Evolutionary conservation across 305 asterid genomes (phyloP).

Genomic region (Solanum aculeatissimum): DNA sequence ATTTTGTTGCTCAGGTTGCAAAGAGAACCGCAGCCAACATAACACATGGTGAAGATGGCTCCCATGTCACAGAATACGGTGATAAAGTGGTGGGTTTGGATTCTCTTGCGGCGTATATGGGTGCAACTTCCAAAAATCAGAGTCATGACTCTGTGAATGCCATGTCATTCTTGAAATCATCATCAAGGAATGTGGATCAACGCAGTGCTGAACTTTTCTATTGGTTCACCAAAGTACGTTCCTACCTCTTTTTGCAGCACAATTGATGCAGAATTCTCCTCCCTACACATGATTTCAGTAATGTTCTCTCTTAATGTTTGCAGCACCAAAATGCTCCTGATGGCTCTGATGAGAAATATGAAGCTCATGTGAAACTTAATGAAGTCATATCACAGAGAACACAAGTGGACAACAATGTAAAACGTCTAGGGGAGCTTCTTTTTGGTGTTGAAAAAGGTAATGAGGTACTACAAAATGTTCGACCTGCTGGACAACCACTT

Average conservation of each 20-base stretch:
- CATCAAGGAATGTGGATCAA: slow-evolving; percentile 13
- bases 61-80: slow-evolving; percentile 32
- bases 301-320: neutral
- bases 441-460: slow-evolving; percentile 6
- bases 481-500: slow-evolving; percentile 16
- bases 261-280: neutral
- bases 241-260: neutral
- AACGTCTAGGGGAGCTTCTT: slow-evolving; percentile 1
- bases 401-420: slow-evolving; percentile 8
- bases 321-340: slow-evolving; percentile 17
- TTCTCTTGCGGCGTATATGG: slow-evolving; percentile 8
- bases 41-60: neutral
- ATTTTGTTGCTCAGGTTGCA: neutral
- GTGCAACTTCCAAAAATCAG: slow-evolving; percentile 9
- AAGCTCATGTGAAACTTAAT: neutral
- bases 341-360: neutral
- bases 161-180: neutral
- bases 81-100: slow-evolving; percentile 8
- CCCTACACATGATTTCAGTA: neutral
- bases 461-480: neutral
- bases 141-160: neutral
- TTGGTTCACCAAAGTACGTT: slow-evolving; percentile 21
- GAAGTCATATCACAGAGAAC: slow-evolving; percentile 5
- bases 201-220: slow-evolving; percentile 1
- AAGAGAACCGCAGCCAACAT: slow-evolving; percentile 15